Evolutionary conservation across 139 green algal species (phyloP).

Genomic region (Astrephomene gubernaculifera): DNA sequence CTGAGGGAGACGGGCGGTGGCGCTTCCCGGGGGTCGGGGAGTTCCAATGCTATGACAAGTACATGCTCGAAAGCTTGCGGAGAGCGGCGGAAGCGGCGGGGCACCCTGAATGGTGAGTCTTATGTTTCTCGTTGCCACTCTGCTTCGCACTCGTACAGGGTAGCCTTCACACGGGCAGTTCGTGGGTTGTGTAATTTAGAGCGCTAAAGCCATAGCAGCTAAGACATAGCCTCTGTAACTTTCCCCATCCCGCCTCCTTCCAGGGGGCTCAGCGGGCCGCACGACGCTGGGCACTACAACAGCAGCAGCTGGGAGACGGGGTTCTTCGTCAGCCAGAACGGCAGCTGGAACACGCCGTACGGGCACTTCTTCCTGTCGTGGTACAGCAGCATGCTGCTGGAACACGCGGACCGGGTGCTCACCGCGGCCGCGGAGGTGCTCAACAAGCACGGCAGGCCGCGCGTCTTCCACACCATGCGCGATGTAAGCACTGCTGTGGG

Average conservation of each 20-base stretch:
- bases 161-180: too few species aligned
- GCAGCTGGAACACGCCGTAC: conserved; percentile 92
- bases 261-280: conserved; percentile 89
- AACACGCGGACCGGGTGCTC: conserved; percentile 91
- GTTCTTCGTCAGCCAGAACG: conserved; percentile 90
- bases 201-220: too few species aligned
- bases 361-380: conserved; percentile 95
- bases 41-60: conserved; percentile 99
- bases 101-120: conserved; percentile 87
- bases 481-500: conserved; percentile 52
- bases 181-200: too few species aligned
- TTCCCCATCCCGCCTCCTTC: too few species aligned
- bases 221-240: too few species aligned
- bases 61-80: conserved; percentile 91
- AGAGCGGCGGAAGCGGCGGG: conserved; percentile 74
- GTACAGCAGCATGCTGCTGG: conserved; percentile 90
- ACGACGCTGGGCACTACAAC: conserved; percentile 97
- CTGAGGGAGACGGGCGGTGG: conserved; percentile 94
- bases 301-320: conserved; percentile 87
- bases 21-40: conserved; percentile 97
- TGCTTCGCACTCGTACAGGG: too few species aligned
- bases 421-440: conserved; percentile 68
- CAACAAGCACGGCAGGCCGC: conserved; percentile 70
- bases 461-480: conserved; percentile 64
- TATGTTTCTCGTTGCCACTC: too few species aligned